A percentile compares a stretch with the other conserved stretches of the same genome.
phyloP scores from a whole-genome alignment of 129 eudicot species.

The Scalesia atractyloides region DNA sequence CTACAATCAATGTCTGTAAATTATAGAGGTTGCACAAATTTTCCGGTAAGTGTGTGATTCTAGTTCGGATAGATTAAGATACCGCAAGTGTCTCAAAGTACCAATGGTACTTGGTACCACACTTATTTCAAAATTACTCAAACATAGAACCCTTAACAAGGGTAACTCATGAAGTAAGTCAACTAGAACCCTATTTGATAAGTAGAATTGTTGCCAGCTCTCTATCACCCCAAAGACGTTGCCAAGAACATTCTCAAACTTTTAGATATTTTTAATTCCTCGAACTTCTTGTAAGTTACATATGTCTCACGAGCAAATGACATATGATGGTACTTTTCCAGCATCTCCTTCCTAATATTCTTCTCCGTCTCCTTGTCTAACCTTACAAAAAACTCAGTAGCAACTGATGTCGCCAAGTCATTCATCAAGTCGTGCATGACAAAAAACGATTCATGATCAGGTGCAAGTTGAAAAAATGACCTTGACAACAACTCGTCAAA shows the following conservation, averaged over 20 bases:
- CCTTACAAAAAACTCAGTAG: background rate
- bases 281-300: background rate
- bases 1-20: background rate
- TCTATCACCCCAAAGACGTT: background rate
- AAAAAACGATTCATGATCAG: too few relatives aligned
- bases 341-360: background rate
- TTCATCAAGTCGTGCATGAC: background rate
- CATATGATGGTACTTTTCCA: background rate
- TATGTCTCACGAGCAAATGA: constrained; percentile 6
- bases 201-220: background rate
- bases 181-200: background rate
- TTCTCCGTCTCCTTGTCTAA: background rate
- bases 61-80: background rate
- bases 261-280: background rate
- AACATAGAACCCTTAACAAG: constrained; percentile 1
- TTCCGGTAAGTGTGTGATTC: background rate
- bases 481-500: too few relatives aligned
- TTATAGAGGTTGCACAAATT: background rate
- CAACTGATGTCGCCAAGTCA: background rate
- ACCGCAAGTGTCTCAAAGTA: background rate
- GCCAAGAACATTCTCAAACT: constrained; percentile 7
- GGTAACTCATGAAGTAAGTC: constrained; percentile 4
- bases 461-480: too few relatives aligned
- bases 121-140: background rate
- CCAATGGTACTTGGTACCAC: background rate